phyloP scores from a whole-genome alignment of 345 rosid genomes.

The Schrenkiella parvula region DNA sequence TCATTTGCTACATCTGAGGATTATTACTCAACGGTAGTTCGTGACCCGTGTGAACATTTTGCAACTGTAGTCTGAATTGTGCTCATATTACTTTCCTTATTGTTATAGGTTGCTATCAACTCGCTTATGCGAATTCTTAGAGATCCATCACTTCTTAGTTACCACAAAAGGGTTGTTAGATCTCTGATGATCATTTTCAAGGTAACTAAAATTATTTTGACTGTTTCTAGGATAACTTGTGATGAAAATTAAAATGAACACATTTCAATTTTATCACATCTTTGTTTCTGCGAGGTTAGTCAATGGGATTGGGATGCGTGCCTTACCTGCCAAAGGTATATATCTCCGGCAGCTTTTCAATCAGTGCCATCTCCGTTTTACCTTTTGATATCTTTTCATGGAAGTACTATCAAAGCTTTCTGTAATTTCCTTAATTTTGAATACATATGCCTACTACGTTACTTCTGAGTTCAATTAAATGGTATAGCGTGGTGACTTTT shows the following conservation, averaged over 20 bases:
- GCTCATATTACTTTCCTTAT: constrained; percentile 20
- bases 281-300: constrained; percentile 65
- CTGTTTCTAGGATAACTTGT: background rate
- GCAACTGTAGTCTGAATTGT: constrained; percentile 12
- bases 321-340: constrained; percentile 85
- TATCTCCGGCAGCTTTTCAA: constrained; percentile 4
- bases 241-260: background rate
- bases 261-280: background rate
- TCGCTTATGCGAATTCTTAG: constrained; percentile 97
- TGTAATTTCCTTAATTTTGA: background rate
- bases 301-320: constrained; percentile 96
- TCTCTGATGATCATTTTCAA: constrained; percentile 96
- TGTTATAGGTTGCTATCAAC: constrained; percentile 86
- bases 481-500: background rate
- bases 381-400: constrained; percentile 3
- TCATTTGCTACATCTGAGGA: constrained; percentile 95
- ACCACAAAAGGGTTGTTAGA: constrained; percentile 97
- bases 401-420: background rate
- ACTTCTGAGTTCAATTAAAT: background rate
- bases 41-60: constrained; percentile 9
- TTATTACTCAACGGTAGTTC: constrained; percentile 85
- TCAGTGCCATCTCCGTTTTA: constrained; percentile 8
- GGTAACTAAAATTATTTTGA: constrained; percentile 40
- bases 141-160: constrained; percentile 92
- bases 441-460: background rate